Base-by-base conservation (phyloP, 805 yeast genomes). In the Yamadazyma akitaensis region DNA sequence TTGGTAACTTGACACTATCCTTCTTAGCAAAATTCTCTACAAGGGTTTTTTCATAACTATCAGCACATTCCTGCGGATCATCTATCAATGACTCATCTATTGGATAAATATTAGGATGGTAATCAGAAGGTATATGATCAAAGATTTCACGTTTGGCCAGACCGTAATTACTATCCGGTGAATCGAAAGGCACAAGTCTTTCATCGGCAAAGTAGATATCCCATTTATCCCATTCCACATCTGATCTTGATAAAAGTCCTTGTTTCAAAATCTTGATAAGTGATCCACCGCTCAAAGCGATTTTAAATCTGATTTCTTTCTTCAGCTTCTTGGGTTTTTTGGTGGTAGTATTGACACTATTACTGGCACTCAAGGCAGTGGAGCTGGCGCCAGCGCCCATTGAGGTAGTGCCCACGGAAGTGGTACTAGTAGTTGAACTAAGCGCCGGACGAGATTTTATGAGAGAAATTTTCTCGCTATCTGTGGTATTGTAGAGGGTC, bases 121-220 rank as follows among this genome's bases (percentile, higher is more conserved):
- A 63, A 34, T 68, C 77, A 40, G 71, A 69, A 17, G 80, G 76
- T 28, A 89, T 76, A 46, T 68, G 68, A 68, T 89, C 96, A 52
- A 92, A 84, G 37, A 94, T 77, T 51, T 85, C 83, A 43, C 92
- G 70, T 62, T 89, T 88, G 42, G 94, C 89, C 50, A 79, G 81
- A n/a, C 97, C 97, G 58, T 84, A 92, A 64, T 92, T 92, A 46
- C 95, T 85, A 58, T 89, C 92, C 8, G 79, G 79, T 24, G 87
- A 81, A 42, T 80, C 85, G 54, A 89, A 88, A 37, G 96, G 94
- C 35, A 92, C 98, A 53, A 92, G 74, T 64, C 98, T 80, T 71
- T 92, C 98, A 67, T 92, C 98, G 5, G 97, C 97, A 70, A 92
- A 91, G 66, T 89, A 92, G 42, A 92, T 80, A 64, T 92, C 97